A percentile compares a stretch with the other conserved stretches of the same genome.
Conservation (phyloP, 164 flowering plant genomes). For the Stephania yunnanensis region DNA sequence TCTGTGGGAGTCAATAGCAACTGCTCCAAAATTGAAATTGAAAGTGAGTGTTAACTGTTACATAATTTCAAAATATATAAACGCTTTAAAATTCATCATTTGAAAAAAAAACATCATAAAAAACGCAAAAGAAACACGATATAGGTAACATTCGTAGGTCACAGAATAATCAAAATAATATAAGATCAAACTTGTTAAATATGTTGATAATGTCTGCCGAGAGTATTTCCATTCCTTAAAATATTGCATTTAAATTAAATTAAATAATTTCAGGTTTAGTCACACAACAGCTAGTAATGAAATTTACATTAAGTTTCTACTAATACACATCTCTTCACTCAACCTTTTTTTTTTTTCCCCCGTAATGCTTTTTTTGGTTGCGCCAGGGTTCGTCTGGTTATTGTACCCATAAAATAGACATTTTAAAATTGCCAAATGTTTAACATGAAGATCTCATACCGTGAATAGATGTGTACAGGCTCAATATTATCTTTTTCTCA, state of each 20-base stretch:
- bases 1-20: slow-evolving; percentile 55
- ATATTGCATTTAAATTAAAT: no score
- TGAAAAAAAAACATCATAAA: background rate
- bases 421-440: no score
- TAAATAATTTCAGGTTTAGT: no score
- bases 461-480: background rate
- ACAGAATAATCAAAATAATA: background rate
- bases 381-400: no score
- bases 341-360: background rate
- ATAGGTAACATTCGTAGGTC: background rate
- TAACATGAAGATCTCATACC: background rate
- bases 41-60: slow-evolving; percentile 2
- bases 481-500: background rate
- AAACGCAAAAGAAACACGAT: background rate
- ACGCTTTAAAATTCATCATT: background rate
- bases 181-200: background rate
- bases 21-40: slow-evolving; percentile 27
- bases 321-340: background rate
- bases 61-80: background rate
- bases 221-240: no score
- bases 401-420: no score
- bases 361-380: background rate
- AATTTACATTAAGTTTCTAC: background rate
- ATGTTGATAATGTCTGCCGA: no score
- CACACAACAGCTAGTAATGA: no score